phyloP scores from a whole-genome alignment of 805 yeast genomes.

The Candida boidinii region DNA sequence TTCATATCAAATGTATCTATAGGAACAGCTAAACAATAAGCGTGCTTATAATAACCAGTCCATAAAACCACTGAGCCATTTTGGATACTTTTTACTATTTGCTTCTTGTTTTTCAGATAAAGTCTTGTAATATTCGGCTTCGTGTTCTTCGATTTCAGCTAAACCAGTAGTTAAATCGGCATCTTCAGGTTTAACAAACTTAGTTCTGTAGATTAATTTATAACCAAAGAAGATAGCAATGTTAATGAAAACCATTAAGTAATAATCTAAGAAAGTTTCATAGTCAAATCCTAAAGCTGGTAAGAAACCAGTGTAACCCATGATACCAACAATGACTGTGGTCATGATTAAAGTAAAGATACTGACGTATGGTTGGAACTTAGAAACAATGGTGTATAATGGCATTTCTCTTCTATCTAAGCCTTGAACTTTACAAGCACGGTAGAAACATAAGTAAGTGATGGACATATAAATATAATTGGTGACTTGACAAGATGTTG shows the following conservation, averaged over 20 bases:
- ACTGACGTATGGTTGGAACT: constrained; percentile 19
- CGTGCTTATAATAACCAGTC: no score
- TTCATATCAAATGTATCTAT: no score
- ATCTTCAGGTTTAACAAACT: constrained; percentile 29
- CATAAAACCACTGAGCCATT: no score
- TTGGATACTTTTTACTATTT: no score
- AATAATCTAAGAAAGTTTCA: constrained; percentile 29
- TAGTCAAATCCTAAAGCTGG: constrained; percentile 21
- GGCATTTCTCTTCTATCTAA: constrained; percentile 29
- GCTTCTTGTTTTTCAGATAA: no score
- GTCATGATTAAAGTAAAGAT: constrained; percentile 17
- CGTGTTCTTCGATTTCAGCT: constrained; percentile 42
- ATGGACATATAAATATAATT: constrained; percentile 10
- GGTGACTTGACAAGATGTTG: constrained; percentile 1
- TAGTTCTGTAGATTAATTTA: constrained; percentile 27
- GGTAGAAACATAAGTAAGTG: constrained; percentile 49
- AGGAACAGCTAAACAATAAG: no score
- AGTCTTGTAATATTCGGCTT: constrained; percentile 25
- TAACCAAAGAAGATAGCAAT: constrained; percentile 20
- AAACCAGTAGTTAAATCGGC: constrained; percentile 40
- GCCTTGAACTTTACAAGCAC: constrained; percentile 44
- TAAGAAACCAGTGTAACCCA: constrained; percentile 28
- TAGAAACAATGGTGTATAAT: constrained; percentile 35
- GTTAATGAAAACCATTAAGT: constrained; percentile 27
- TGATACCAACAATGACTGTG: constrained; percentile 25